These are phyloP conservation scores for Eutypella sp. DNA, from an alignment of 2,329 filamentous ascomycete genomes.

Conservation along the genomic window DNA sequence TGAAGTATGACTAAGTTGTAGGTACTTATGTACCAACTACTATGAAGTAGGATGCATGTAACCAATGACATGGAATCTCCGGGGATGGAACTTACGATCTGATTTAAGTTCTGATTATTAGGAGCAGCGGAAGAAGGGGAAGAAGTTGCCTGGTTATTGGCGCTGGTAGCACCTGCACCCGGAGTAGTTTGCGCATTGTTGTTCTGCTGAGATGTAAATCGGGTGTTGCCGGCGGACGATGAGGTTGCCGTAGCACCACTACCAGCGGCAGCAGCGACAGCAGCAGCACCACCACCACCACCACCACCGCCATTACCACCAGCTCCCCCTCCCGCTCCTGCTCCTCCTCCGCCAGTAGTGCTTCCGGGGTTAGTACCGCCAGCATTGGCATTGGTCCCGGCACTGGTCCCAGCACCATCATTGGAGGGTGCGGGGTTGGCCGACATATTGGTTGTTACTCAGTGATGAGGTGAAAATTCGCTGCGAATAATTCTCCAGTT, in stretches of 20 bases:
- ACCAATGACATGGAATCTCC: background rate
- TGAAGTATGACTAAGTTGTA: too few species aligned
- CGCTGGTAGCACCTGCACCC: conserved; percentile 7
- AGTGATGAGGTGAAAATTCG: too few species aligned
- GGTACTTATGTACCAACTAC: too few species aligned
- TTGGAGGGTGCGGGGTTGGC: background rate
- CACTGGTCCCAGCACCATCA: conserved; percentile 1
- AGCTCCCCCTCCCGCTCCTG: too few species aligned
- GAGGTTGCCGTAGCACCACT: conserved; percentile 5
- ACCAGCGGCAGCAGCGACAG: too few species aligned
- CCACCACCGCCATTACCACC: background rate
- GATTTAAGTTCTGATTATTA: conserved; percentile 87
- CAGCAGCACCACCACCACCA: background rate
- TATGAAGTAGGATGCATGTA: background rate
- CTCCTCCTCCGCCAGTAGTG: too few species aligned
- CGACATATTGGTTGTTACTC: conserved; percentile 2
- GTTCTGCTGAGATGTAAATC: conserved; percentile 19
- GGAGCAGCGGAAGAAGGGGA: conserved; percentile 41
- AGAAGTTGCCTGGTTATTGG: conserved; percentile 9
- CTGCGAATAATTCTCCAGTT: too few species aligned
- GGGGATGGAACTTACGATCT: conserved; percentile 66
- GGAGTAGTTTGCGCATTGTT: conserved; percentile 18
- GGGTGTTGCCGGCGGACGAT: background rate
- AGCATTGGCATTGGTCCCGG: background rate
- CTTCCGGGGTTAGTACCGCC: too few species aligned